Base-by-base conservation (phyloP, 2,329 filamentous ascomycete genomes). In the Botrytis squamosa region DNA sequence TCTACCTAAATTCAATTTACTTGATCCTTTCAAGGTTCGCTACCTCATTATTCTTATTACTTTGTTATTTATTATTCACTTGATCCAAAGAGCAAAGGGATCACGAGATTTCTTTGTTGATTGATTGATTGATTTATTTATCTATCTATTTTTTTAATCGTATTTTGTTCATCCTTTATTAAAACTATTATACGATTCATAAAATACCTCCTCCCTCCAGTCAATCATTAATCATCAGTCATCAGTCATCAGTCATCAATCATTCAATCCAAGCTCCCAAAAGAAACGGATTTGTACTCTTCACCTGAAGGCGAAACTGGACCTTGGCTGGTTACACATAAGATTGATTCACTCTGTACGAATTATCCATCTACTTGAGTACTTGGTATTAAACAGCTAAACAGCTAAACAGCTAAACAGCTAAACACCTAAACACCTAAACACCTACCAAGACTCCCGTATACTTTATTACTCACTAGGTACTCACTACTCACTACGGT, bases 1-100 rank as follows among this genome's bases (percentile, higher is more conserved):
- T 72, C 70, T 66, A 72, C 70, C 70, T 72, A 65, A 57, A 65
- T 12, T 57, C 36, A 16, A 44, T 38, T 20, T 18, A 12, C 12
- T 62, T 33, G 22, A 25, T 29, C 44, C 65, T 68, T 33, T 33
- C 33, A 33, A 33, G 33, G 33, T 33, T 68, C 14, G 65, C 65
- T 33, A 55, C 46, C 33, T 55, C n/a, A 68, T 68, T 40, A 22
- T 52, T 65, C 22, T 40, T 38, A 4, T 60, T n/a, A 6, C 14
- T 40, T 12, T 22, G 10, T 8, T 4, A 18, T n/a, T 52, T 36
- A 1, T 18, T 5, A 9, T n/a, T 55, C 49, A 14, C 49, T 7
- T n/a, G 4, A n/a, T n/a, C 49, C 5, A 16, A 14, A 16, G 49
- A 14, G 25, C 49, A n/a, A n/a, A 14, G 4, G 3, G 49, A 16